Base-by-base conservation (phyloP, 306 rosid genomes). In the Cyclanthera cordifolia region DNA sequence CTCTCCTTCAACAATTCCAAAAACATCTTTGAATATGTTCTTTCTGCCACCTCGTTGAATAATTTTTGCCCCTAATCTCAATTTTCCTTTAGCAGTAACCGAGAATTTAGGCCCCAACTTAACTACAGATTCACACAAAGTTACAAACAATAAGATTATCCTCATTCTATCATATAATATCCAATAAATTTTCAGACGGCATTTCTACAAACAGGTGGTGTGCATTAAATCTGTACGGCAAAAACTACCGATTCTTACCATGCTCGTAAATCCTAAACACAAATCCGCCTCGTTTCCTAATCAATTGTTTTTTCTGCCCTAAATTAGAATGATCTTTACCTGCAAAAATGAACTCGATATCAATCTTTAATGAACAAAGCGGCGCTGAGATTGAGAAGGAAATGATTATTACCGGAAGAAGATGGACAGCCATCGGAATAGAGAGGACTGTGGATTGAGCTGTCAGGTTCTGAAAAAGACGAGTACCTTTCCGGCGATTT, bases 11-110 rank as follows among this genome's bases (percentile, higher is more conserved):
- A 78, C 73, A 68, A 80, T 75, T 30, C 89, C 88, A 73, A 91
- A 91, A 50, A 74, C 51, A 21, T 79, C 82, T 75, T 84, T 91
- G 74, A 88, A 88, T 25, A 91, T 79, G 49, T 88, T 91, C 68
- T 75, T 79, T 76, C 90, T 86, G 5, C 97, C 97, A 24, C 95
- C 95, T 82, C 81, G 77, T 69, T 82, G 88, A 51, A 88, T 63
- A 48, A 90, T 81, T 72, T 49, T 83, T 25, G 85, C 87, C 12
- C 97, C 97, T 73, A 91, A 82, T 64, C 83, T 81, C 75, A 91
- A 73, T 79, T 90, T 90, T 1, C 97, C 85, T 79, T 82, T 88
- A 25, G 85, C 47, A 17, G 82, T 86, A 70, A 84, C 88, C 11
- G 90, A 84, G n/a, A 86, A 71, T 61, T 83, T 88, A 41, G 84